These are phyloP conservation scores for Peronospora belbahrii DNA, from an alignment of 352 stramenopile genomes.

Conservation along the genomic window DNA sequence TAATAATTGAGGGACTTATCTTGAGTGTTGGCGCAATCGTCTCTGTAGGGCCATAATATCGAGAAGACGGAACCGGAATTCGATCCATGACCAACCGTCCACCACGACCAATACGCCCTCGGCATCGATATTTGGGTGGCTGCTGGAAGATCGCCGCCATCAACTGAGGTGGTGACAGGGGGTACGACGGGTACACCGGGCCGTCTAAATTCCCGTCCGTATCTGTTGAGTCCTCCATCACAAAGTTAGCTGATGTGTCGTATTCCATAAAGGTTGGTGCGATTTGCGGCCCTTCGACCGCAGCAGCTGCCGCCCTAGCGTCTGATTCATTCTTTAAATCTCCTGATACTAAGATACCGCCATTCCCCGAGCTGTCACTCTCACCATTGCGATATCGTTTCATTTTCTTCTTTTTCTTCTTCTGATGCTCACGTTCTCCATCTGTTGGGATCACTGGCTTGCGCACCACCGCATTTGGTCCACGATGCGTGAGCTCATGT, in stretches of 20 bases:
- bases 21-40: slow-evolving; percentile 38
- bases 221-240: slow-evolving; percentile 32
- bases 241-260: slow-evolving; percentile 58
- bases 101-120: slow-evolving; percentile 62
- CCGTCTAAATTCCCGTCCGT: slow-evolving; percentile 22
- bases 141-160: slow-evolving; percentile 66
- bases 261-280: slow-evolving; percentile 66
- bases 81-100: slow-evolving; percentile 69
- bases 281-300: slow-evolving; percentile 29
- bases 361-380: slow-evolving; percentile 14
- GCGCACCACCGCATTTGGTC: slow-evolving; percentile 28
- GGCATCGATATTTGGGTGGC: slow-evolving; percentile 61
- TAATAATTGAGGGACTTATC: neutral
- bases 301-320: slow-evolving; percentile 7
- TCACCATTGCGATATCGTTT: slow-evolving; percentile 59
- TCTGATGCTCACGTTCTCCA: slow-evolving; percentile 41
- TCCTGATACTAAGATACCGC: neutral
- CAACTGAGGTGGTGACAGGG: slow-evolving; percentile 45
- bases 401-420: slow-evolving; percentile 64
- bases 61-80: slow-evolving; percentile 43
- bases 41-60: slow-evolving; percentile 50
- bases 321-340: slow-evolving; percentile 12
- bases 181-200: slow-evolving; percentile 59
- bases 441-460: slow-evolving; percentile 50
- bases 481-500: slow-evolving; percentile 46